Evolutionary conservation across 257 asterid genomes (phyloP).

Genomic region (Misopates orontium): DNA sequence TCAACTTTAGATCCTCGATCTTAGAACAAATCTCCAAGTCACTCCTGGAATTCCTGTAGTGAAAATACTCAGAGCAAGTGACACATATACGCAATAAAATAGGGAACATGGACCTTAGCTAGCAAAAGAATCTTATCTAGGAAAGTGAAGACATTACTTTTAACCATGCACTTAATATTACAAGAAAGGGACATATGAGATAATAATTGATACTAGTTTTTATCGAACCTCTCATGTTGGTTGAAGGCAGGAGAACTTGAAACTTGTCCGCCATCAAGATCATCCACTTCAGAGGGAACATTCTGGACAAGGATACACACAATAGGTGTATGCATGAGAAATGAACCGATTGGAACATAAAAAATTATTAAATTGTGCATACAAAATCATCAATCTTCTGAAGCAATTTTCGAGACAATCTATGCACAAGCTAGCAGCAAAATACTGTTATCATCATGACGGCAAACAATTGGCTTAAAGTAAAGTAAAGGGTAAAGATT

Average conservation of each 20-base stretch:
- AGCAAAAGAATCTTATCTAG: too few relatives aligned
- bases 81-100: constrained; percentile 17
- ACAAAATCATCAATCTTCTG: too few relatives aligned
- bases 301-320: constrained; percentile 42
- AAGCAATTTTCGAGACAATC: too few relatives aligned
- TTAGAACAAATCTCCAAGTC: constrained; percentile 82
- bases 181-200: constrained; percentile 52
- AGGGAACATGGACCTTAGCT: constrained; percentile 8
- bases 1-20: constrained; percentile 84
- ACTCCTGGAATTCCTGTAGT: constrained; percentile 57
- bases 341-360: constrained; percentile 22
- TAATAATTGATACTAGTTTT: too few relatives aligned
- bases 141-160: too few relatives aligned
- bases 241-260: constrained; percentile 43
- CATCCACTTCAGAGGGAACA: constrained; percentile 55
- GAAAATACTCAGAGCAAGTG: constrained; percentile 21
- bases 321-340: not conserved
- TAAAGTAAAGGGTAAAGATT: too few relatives aligned
- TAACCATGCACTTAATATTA: constrained; percentile 6
- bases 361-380: constrained; percentile 10
- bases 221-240: too few relatives aligned
- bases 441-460: too few relatives aligned
- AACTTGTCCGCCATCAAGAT: constrained; percentile 49
- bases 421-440: too few relatives aligned
- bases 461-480: too few relatives aligned